These are phyloP conservation scores for Brasenia schreberi DNA, from an alignment of 164 flowering plant species.

Conservation along the genomic window DNA sequence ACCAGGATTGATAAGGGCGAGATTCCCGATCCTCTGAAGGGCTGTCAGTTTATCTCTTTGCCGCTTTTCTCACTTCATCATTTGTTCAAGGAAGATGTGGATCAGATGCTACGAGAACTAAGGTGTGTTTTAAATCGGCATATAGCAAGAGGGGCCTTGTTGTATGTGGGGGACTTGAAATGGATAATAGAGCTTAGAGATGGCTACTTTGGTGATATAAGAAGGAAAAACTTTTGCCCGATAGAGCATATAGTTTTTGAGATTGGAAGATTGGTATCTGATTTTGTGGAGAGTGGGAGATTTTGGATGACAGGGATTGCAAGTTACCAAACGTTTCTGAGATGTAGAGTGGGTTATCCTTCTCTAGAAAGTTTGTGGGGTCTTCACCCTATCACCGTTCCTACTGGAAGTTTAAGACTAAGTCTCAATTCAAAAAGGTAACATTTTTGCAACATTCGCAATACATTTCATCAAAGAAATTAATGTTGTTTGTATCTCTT, in stretches of 20 bases:
- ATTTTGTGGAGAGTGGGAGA: slow-evolving; percentile 33
- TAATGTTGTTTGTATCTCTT: too few relatives aligned
- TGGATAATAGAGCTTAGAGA: slow-evolving; percentile 58
- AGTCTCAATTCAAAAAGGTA: slow-evolving; percentile 77
- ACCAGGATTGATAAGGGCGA: slow-evolving; percentile 52
- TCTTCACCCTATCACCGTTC: slow-evolving; percentile 60
- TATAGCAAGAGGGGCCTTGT: slow-evolving; percentile 36
- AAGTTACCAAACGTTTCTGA: slow-evolving; percentile 60
- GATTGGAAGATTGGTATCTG: slow-evolving; percentile 53
- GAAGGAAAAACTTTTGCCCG: background rate
- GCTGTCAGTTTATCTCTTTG: slow-evolving; percentile 38
- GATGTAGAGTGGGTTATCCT: slow-evolving; percentile 60
- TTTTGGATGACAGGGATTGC: slow-evolving; percentile 76
- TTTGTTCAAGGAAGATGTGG: slow-evolving; percentile 47
- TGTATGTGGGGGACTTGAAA: slow-evolving; percentile 79
- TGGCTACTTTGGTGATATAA: slow-evolving; percentile 8
- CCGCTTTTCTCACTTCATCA: slow-evolving; percentile 35
- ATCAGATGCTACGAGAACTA: slow-evolving; percentile 49
- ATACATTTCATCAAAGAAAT: background rate
- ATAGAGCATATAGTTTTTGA: slow-evolving; percentile 49
- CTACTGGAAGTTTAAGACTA: slow-evolving; percentile 57
- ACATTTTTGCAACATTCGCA: background rate
- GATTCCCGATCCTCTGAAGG: slow-evolving; percentile 38
- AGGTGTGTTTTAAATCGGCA: slow-evolving; percentile 34
- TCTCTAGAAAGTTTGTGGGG: slow-evolving; percentile 63